Evolutionary conservation across 23 red algal species (phyloP).

Genomic region (Gracilariopsis chorda): DNA sequence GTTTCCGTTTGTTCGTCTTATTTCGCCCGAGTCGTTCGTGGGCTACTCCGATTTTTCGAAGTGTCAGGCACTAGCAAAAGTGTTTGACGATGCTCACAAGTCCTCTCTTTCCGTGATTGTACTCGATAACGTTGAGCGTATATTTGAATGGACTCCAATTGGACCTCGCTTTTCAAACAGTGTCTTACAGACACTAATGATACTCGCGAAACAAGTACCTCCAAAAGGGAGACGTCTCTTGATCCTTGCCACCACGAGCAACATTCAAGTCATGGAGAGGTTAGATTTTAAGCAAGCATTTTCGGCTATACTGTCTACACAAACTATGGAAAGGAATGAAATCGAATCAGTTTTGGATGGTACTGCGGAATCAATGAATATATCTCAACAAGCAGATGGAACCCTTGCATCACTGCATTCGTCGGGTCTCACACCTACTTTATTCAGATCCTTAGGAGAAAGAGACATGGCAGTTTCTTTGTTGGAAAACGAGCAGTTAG

Average conservation of each 20-base stretch:
- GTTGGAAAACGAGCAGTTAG: slow-evolving; percentile 63
- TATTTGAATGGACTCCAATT: slow-evolving; percentile 97
- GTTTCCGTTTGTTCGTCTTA: slow-evolving; percentile 94
- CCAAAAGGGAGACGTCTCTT: slow-evolving; percentile 82
- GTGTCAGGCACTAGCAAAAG: slow-evolving; percentile 83
- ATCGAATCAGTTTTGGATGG: slow-evolving; percentile 68
- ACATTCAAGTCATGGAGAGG: slow-evolving; percentile 68
- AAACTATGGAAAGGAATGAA: slow-evolving; percentile 62
- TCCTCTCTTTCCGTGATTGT: slow-evolving; percentile 89
- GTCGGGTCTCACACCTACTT: not conserved
- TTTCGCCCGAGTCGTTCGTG: slow-evolving; percentile 88
- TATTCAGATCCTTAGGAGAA: slow-evolving; percentile 52
- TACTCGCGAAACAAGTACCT: slow-evolving; percentile 87
- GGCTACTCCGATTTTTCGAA: slow-evolving; percentile 92
- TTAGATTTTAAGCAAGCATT: slow-evolving; percentile 81
- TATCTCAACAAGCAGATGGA: slow-evolving; percentile 35
- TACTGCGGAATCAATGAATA: slow-evolving; percentile 38
- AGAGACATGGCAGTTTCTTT: slow-evolving; percentile 53
- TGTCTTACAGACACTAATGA: slow-evolving; percentile 91
- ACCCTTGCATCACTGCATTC: slow-evolving; percentile 42
- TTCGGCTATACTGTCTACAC: slow-evolving; percentile 73
- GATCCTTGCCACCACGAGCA: slow-evolving; percentile 85
- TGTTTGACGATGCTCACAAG: slow-evolving; percentile 97
- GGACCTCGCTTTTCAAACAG: slow-evolving; percentile 91
- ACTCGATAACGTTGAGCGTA: slow-evolving; percentile 95